Base-by-base conservation (phyloP, 805 yeast species). In the Suhomyces sp. region DNA sequence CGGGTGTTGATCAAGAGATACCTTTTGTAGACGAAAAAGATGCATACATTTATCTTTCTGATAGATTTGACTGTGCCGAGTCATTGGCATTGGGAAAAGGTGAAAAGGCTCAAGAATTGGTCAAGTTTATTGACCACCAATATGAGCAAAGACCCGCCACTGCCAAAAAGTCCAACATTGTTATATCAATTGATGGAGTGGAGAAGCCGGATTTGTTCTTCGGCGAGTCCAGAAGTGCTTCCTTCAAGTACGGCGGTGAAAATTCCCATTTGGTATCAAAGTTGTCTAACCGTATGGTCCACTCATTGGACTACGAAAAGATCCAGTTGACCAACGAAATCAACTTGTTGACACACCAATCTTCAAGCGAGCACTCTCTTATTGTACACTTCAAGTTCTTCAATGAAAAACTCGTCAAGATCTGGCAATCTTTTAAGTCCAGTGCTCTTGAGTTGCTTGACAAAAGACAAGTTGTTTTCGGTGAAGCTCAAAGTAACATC, bases 1-100 rank as follows among this genome's bases (percentile, higher is more conserved):
- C 37, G 3, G 39, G 40, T 6, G 20, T 19, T 37, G 41, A 37
- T 37, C 29, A 44, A 41, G 31, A 27, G 25, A 47, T 44, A 17
- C 47, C 53, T 15, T 10, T 20, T 12, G 40, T 52, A 33, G 25
- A 44, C 7, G 44, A 47, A 21, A 40, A 61, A 22, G 74, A 73
- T 47, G 75, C 80, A 2, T 61, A 71, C 29, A 60, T 72, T 50
- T 77, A 75, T 58, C 69, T 80, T 54, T 77, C 81, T 37, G 81
- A 78, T 56, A 72, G 69, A 51, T 68, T 77, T 48, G 79, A 70
- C 20, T 68, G 75, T 21, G 68, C 77, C 20, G 69, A 67, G 20
- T 62, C 63, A 53, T 73, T 70, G 55, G 59, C 64, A 29, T 52
- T 78, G 40, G 72, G 71, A 21, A 58, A 61, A 15, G 71, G 70